phyloP scores from a whole-genome alignment of 2,329 filamentous ascomycete species.

The Aspergillus sojae region DNA sequence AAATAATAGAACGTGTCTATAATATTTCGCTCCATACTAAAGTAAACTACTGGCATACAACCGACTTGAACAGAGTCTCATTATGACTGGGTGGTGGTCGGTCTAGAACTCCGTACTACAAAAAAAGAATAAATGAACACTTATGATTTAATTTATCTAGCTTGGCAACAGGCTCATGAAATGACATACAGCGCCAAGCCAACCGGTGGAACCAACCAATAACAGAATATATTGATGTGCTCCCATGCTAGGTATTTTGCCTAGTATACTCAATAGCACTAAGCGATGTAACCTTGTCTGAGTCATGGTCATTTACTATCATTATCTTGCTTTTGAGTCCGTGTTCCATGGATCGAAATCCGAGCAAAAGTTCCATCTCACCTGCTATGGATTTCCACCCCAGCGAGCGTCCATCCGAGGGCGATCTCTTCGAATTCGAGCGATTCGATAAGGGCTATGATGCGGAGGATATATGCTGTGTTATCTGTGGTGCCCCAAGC shows the following conservation, averaged over 20 bases:
- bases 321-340: background rate
- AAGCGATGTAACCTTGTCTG: slow-evolving; percentile 2
- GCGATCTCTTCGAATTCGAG: too few relatives aligned
- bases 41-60: too few relatives aligned
- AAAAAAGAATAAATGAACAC: too few relatives aligned
- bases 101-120: too few relatives aligned
- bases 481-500: background rate
- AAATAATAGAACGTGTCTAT: too few relatives aligned
- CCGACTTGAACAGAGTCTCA: too few relatives aligned
- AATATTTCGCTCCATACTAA: too few relatives aligned
- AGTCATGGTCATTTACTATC: background rate
- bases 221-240: background rate
- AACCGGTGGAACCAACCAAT: background rate
- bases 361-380: background rate
- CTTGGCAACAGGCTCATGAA: background rate
- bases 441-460: background rate
- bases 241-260: background rate
- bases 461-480: background rate
- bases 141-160: background rate
- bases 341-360: background rate
- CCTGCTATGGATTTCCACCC: background rate
- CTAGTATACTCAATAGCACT: background rate
- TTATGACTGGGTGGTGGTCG: too few relatives aligned
- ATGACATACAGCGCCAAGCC: background rate
- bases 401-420: background rate